Evolutionary conservation across 768 basidiomycete genomes (phyloP).

Genomic region (Albatrellus ellisii): DNA sequence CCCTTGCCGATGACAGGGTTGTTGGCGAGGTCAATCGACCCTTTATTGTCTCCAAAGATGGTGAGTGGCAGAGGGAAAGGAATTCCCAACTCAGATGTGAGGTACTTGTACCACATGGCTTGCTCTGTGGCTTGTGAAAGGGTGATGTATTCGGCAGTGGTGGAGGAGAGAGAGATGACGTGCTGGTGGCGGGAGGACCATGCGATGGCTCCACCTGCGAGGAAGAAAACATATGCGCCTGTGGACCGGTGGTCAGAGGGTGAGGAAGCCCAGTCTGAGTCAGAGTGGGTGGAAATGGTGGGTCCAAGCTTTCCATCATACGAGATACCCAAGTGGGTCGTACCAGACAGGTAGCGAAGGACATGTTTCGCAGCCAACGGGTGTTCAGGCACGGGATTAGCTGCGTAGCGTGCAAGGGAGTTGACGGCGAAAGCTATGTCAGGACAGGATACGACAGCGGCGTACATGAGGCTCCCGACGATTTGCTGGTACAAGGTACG

Average conservation of each 20-base stretch:
- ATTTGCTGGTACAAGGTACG: conserved; percentile 11
- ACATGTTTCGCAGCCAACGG: conserved; percentile 26
- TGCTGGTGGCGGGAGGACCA: conserved; percentile 23
- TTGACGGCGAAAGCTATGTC: conserved; percentile 5
- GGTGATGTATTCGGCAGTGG: conserved; percentile 23
- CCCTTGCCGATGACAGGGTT: no score
- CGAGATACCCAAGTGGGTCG: conserved; percentile 15
- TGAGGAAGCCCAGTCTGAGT: conserved; percentile 18
- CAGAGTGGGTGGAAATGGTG: conserved; percentile 14
- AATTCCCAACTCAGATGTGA: no score
- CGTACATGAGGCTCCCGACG: conserved; percentile 18
- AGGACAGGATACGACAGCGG: conserved; percentile 2
- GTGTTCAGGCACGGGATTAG: conserved; percentile 20
- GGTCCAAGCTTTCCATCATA: conserved; percentile 10
- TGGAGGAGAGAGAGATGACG: conserved; percentile 20
- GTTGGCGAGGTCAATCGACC: no score
- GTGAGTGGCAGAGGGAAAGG: no score
- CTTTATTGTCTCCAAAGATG: no score
- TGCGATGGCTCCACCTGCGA: conserved; percentile 18
- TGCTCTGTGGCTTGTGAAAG: conserved; percentile 15
- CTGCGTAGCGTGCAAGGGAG: conserved; percentile 14
- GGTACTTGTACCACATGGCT: no score
- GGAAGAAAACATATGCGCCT: conserved; percentile 19
- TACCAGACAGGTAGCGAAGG: conserved; percentile 25
- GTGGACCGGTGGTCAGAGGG: conserved; percentile 18